Evolutionary conservation across 345 rosid species (phyloP), one percentile per base, ranked within the genome.

Genomic region (Linum trigynum): DNA sequence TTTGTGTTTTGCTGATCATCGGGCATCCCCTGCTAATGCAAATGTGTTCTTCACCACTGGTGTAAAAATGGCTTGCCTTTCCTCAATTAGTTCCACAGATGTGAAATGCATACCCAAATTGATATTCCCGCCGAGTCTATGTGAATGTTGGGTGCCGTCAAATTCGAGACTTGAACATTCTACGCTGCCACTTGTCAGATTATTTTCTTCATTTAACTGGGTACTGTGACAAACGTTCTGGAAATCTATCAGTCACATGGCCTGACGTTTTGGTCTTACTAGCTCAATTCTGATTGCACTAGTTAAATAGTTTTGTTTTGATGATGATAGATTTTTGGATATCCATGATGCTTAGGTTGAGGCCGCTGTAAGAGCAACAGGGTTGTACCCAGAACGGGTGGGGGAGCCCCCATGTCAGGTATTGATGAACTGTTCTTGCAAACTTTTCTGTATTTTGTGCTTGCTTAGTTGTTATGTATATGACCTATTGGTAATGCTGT

Each of bases 401-500:
- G 74, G 74, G 45, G 74, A 71, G 56, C 74, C 74, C 51, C 70
- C 42, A 7, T 71, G 74, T 55, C 66, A 71, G 74, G 74, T 48
- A 15, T 10, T 1, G 53, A 9, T 43, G 50, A 43, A 51, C 39
- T 50, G 5, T 11, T 69, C 8, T 4, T 3, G 53, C 14, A 15
- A 17, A 57, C 38, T 3, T 57, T 17, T 7, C 38, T 7, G 38
- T 3, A 57, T 57, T 32, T 57, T 23, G 36, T 8, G 35, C 9
- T 57, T 23, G 32, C 32, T 23, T 23, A 23, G 3, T 7, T 15
- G 7, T 5, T n/a, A n/a, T 56, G 23, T 14, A 16, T 55, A 16
- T 55, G 12, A 11, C 4, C 53, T 5, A 15, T 11, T 32, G 16
- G 59, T 37, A 4, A 10, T 64, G 2, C 4, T 15, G 2, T 71